phyloP scores from a whole-genome alignment of 371 early-diverging fungal genomes.

The Parasitella parasitica region DNA sequence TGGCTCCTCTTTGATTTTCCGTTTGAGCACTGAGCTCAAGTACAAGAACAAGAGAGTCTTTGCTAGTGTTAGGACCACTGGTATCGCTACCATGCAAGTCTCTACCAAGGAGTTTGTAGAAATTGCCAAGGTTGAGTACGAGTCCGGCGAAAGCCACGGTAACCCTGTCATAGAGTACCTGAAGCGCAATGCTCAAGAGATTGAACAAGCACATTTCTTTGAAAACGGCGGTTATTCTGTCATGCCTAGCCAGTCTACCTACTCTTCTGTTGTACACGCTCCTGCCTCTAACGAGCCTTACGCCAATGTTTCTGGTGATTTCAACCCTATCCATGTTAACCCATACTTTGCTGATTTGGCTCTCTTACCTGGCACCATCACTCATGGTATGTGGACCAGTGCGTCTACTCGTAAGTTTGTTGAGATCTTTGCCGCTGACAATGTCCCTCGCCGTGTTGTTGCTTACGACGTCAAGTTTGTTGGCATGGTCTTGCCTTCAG shows the following conservation, averaged over 20 bases:
- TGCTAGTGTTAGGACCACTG: conserved; percentile 74
- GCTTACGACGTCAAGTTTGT: conserved; percentile 80
- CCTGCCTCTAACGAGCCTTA: conserved; percentile 86
- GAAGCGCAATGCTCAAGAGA: conserved; percentile 75
- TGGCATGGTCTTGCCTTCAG: conserved; percentile 88
- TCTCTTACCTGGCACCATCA: conserved; percentile 92
- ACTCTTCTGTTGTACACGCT: conserved; percentile 80
- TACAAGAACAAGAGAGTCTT: conserved; percentile 75
- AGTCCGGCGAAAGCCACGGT: conserved; percentile 72
- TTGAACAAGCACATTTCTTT: conserved; percentile 82
- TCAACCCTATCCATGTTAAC: conserved; percentile 97
- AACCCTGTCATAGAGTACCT: conserved; percentile 84
- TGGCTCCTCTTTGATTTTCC: conserved; percentile 81
- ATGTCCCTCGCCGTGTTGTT: conserved; percentile 87
- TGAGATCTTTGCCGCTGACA: conserved; percentile 93
- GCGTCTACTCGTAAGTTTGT: conserved; percentile 95
- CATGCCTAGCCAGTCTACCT: conserved; percentile 81
- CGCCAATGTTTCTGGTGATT: conserved; percentile 88
- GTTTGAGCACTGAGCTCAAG: conserved; percentile 75
- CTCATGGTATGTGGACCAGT: conserved; percentile 98
- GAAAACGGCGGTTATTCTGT: conserved; percentile 92
- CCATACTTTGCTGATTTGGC: conserved; percentile 94
- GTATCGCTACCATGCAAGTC: conserved; percentile 81
- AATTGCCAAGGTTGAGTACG: conserved; percentile 80
- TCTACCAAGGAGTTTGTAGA: conserved; percentile 83